A percentile compares a stretch with the other conserved stretches of the same genome.
Conservation (phyloP, 169 alveolate genomes). For the Eimeria zaria region DNA sequence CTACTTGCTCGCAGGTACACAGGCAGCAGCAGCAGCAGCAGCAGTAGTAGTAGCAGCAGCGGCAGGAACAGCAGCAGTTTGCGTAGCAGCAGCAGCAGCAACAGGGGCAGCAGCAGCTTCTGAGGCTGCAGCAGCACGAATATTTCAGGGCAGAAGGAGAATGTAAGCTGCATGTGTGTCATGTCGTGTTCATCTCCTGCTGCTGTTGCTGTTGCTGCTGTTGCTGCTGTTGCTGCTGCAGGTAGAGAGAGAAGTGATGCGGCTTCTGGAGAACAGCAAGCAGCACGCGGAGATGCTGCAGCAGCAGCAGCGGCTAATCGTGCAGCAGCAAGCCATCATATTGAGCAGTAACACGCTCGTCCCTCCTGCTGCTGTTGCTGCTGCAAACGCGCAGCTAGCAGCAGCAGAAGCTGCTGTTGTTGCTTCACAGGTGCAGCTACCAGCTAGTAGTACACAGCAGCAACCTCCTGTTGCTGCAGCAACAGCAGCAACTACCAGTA, state of each 20-base stretch:
- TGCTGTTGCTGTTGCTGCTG: not conserved
- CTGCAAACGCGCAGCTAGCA: slow-evolving; percentile 37
- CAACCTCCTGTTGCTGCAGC: not conserved
- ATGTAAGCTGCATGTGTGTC: too few species aligned
- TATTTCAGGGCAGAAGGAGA: too few species aligned
- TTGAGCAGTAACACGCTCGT: slow-evolving; percentile 48
- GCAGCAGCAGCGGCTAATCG: slow-evolving; percentile 59
- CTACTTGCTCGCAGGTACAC: slow-evolving; percentile 42
- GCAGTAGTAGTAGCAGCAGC: slow-evolving; percentile 11
- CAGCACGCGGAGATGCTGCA: slow-evolving; percentile 63
- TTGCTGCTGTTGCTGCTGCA: slow-evolving; percentile 33
- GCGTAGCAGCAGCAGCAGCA: slow-evolving; percentile 12
- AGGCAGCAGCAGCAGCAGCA: slow-evolving; percentile 58
- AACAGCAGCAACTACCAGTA: slow-evolving; percentile 18
- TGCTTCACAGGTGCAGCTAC: slow-evolving; percentile 8
- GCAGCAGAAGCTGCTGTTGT: slow-evolving; percentile 28
- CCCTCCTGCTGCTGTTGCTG: slow-evolving; percentile 26
- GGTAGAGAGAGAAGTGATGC: slow-evolving; percentile 55
- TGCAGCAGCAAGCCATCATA: slow-evolving; percentile 57
- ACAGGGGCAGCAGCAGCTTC: not conserved
- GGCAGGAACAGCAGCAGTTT: too few species aligned
- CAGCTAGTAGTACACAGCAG: not conserved
- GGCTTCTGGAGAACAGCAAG: slow-evolving; percentile 31
- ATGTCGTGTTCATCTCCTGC: too few species aligned
- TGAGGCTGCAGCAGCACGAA: not conserved